phyloP scores from a whole-genome alignment of 2,329 filamentous ascomycete genomes.

The Colletotrichum coccodes region DNA sequence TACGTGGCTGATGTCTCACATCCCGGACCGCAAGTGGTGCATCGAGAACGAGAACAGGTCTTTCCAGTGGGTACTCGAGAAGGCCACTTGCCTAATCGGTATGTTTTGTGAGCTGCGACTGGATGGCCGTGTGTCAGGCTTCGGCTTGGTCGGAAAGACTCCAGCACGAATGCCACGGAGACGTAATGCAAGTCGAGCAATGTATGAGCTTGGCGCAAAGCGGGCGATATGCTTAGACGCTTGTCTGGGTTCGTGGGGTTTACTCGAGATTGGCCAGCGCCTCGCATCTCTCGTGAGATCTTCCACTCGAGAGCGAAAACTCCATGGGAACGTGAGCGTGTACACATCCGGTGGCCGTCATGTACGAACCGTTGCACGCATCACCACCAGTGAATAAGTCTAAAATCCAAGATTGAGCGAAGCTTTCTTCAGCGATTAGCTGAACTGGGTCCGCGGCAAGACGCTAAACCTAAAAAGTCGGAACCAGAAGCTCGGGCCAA shows the following conservation, averaged over 20 bases:
- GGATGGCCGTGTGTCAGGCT: neutral
- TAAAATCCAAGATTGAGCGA: neutral
- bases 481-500: neutral
- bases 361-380: too few species aligned
- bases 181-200: neutral
- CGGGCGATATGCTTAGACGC: neutral
- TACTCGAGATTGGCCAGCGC: neutral
- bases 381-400: neutral
- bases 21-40: neutral
- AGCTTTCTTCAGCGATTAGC: slow-evolving; percentile 7
- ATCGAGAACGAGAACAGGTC: neutral
- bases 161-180: slow-evolving; percentile 8
- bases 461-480: slow-evolving; percentile 18
- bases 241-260: neutral
- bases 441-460: neutral
- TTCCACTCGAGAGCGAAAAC: too few species aligned
- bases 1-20: neutral
- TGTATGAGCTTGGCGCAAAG: neutral
- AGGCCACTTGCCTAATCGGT: neutral
- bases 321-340: too few species aligned
- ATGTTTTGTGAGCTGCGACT: neutral
- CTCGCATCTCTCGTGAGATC: too few species aligned
- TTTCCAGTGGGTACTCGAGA: neutral
- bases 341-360: too few species aligned
- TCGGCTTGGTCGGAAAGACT: neutral